These are phyloP conservation scores for Patellaria atrata DNA, from an alignment of 495 filamentous ascomycete genomes.

Conservation along the genomic window DNA sequence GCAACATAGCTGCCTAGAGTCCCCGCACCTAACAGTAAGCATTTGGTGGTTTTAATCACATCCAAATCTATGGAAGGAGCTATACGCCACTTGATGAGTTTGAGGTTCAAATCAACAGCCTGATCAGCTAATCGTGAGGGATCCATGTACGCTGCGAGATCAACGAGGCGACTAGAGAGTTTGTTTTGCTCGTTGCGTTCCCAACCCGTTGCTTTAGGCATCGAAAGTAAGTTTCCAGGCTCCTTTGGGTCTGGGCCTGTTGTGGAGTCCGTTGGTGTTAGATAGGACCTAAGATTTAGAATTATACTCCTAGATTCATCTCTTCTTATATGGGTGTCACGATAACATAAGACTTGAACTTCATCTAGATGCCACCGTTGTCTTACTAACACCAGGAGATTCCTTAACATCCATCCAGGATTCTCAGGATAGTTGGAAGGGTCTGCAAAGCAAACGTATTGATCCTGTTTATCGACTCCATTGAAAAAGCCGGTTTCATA, in stretches of 20 bases:
- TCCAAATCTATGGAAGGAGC: slow-evolving; percentile 79
- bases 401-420: slow-evolving; percentile 86
- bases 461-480: slow-evolving; percentile 48
- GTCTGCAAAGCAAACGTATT: slow-evolving; percentile 76
- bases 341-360: slow-evolving; percentile 79
- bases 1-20: slow-evolving; percentile 90
- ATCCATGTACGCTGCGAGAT: slow-evolving; percentile 84
- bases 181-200: slow-evolving; percentile 69
- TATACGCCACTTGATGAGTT: slow-evolving; percentile 97
- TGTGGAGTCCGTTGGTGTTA: slow-evolving; percentile 16
- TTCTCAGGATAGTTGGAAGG: slow-evolving; percentile 76
- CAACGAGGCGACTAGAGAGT: slow-evolving; percentile 56
- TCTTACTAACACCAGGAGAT: slow-evolving; percentile 73
- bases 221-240: slow-evolving; percentile 12
- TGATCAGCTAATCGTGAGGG: slow-evolving; percentile 76
- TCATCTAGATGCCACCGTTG: slow-evolving; percentile 63
- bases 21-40: slow-evolving; percentile 85
- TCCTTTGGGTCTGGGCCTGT: slow-evolving; percentile 1
- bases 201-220: slow-evolving; percentile 92
- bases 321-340: slow-evolving; percentile 60
- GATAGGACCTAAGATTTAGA: slow-evolving; percentile 47
- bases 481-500: slow-evolving; percentile 86
- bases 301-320: slow-evolving; percentile 71
- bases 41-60: slow-evolving; percentile 77
- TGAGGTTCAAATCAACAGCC: slow-evolving; percentile 93